Evolutionary conservation across 116 monocot genomes (phyloP).

Genomic region (Cymodocea nodosa): DNA sequence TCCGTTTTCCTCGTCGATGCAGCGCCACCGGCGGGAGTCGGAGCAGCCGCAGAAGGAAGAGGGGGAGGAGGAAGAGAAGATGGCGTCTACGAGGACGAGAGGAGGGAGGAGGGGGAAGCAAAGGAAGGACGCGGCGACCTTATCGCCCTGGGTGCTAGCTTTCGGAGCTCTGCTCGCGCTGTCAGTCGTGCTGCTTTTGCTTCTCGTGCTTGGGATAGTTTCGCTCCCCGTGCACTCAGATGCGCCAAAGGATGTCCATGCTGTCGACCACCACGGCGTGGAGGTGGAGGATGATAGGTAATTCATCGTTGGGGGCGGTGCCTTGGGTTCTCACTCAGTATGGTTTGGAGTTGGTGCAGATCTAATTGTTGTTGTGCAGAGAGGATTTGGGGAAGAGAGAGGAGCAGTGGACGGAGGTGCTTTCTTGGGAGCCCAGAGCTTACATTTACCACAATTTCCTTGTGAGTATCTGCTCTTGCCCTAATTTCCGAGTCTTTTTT

Average conservation of each 20-base stretch:
- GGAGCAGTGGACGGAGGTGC: constrained; percentile 60
- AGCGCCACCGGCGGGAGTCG: constrained; percentile 5
- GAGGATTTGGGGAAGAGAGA: constrained; percentile 19
- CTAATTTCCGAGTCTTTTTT: too few relatives aligned
- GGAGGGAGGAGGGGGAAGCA: not conserved
- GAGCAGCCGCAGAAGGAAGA: not conserved
- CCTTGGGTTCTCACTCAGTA: not conserved
- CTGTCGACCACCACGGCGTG: constrained; percentile 3
- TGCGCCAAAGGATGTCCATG: not conserved
- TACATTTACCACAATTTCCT: constrained; percentile 70
- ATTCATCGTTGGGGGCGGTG: not conserved
- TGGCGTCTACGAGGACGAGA: not conserved
- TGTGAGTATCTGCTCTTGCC: constrained; percentile 10
- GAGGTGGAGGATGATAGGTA: not conserved
- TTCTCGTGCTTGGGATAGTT: constrained; percentile 8
- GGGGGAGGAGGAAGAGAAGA: not conserved
- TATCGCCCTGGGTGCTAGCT: constrained; percentile 6
- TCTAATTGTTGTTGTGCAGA: constrained; percentile 12
- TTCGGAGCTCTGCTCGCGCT: constrained; percentile 6
- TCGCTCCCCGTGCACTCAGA: constrained; percentile 6
- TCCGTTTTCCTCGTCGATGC: not conserved
- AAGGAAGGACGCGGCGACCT: not conserved
- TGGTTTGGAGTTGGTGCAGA: not conserved
- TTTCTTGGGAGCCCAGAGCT: constrained; percentile 80
- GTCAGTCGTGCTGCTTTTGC: constrained; percentile 8